Conservation (phyloP, 2,329 filamentous ascomycete species). For the Aureobasidium sp. region DNA sequence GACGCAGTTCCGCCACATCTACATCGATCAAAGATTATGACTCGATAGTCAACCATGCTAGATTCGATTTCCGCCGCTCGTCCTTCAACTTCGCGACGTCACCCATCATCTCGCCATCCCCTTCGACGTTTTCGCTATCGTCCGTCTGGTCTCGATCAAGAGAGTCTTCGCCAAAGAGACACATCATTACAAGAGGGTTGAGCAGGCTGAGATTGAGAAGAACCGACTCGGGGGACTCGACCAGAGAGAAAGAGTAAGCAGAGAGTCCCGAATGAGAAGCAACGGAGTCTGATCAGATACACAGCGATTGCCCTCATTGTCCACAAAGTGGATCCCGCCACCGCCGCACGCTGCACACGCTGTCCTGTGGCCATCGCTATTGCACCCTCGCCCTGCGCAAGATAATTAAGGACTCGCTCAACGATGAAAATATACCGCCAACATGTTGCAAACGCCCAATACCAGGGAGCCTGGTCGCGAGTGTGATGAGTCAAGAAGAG, state of each 20-base stretch:
- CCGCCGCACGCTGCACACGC: slow-evolving; percentile 25
- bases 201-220: slow-evolving; percentile 26
- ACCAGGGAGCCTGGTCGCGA: slow-evolving; percentile 34
- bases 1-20: slow-evolving; percentile 22
- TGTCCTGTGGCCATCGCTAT: slow-evolving; percentile 30
- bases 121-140: slow-evolving; percentile 28
- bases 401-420: slow-evolving; percentile 31
- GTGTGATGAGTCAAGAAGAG: slow-evolving; percentile 34
- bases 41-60: slow-evolving; percentile 25
- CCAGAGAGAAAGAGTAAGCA: slow-evolving; percentile 18
- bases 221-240: slow-evolving; percentile 22
- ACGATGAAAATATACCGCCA: slow-evolving; percentile 28
- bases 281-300: neutral
- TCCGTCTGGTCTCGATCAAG: slow-evolving; percentile 22
- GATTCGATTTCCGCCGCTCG: slow-evolving; percentile 20
- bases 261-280: neutral
- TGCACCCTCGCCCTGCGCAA: slow-evolving; percentile 29
- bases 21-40: slow-evolving; percentile 31
- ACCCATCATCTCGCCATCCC: slow-evolving; percentile 25
- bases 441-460: slow-evolving; percentile 36
- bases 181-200: slow-evolving; percentile 28
- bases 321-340: slow-evolving; percentile 23
- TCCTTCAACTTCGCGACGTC: slow-evolving; percentile 25
- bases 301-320: slow-evolving; percentile 28
- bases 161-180: slow-evolving; percentile 25